phyloP scores from a whole-genome alignment of 805 yeast genomes.

The Wickerhamomyces pijperi region DNA sequence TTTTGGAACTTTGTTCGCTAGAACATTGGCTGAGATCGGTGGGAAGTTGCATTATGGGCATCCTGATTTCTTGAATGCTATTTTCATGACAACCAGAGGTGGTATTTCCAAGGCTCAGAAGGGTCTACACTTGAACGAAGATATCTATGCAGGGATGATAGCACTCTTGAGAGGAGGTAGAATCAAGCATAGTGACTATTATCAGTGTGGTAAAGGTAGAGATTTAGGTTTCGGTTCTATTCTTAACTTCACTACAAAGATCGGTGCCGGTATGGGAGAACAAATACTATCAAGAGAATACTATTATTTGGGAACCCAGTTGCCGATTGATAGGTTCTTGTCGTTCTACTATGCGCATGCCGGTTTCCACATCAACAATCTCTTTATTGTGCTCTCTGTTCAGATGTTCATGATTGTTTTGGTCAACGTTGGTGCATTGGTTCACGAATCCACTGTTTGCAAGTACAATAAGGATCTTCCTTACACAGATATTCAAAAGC shows the following conservation, averaged over 20 bases:
- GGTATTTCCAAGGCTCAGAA: conserved; percentile 93
- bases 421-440: conserved; percentile 69
- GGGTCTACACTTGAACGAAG: conserved; percentile 88
- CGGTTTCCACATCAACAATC: conserved; percentile 87
- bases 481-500: conserved; percentile 60
- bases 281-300: conserved; percentile 88
- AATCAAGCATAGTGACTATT: conserved; percentile 90
- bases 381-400: conserved; percentile 79
- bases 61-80: conserved; percentile 87
- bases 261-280: conserved; percentile 98
- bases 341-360: conserved; percentile 96
- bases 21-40: conserved; percentile 88
- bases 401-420: conserved; percentile 75
- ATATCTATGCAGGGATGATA: conserved; percentile 91
- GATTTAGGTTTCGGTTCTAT: conserved; percentile 91
- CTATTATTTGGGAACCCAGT: conserved; percentile 78
- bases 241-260: conserved; percentile 85
- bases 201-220: conserved; percentile 95
- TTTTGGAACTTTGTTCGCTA: conserved; percentile 88
- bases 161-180: conserved; percentile 86
- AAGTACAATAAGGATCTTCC: conserved; percentile 54
- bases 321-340: conserved; percentile 81
- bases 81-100: conserved; percentile 91
- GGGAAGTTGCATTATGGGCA: conserved; percentile 94
- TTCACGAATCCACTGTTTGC: conserved; percentile 63